A percentile compares a stretch with the other conserved stretches of the same genome.
Conservation (phyloP, 345 rosid species). For the Acer saccharum region DNA sequence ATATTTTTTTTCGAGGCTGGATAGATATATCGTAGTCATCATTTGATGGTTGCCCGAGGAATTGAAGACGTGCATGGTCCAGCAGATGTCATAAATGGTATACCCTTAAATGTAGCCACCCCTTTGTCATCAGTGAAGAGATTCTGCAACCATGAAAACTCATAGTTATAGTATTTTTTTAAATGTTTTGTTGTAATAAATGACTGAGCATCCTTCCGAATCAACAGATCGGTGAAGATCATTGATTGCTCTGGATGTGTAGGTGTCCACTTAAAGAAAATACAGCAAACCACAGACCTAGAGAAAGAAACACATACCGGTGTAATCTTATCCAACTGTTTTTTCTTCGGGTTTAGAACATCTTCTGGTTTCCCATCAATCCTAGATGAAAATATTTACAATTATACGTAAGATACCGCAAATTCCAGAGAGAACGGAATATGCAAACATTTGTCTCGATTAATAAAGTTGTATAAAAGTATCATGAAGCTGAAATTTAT, state of each 20-base stretch:
- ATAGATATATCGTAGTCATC: conserved; percentile 18
- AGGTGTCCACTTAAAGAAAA: neutral
- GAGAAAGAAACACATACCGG: conserved; percentile 52
- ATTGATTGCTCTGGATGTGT: neutral
- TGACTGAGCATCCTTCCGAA: neutral
- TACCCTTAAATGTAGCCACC: conserved; percentile 88
- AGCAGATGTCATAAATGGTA: conserved; percentile 89
- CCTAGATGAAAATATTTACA: conserved; percentile 39
- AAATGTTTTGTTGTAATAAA: neutral
- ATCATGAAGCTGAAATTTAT: conserved; percentile 1
- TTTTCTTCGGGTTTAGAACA: conserved; percentile 90
- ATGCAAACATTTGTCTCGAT: neutral
- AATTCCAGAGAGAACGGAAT: neutral
- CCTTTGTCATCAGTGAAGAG: conserved; percentile 89
- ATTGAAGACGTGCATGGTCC: conserved; percentile 83
- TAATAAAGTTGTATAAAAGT: neutral
- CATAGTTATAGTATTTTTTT: neutral
- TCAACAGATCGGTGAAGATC: neutral
- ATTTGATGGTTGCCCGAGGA: conserved; percentile 78
- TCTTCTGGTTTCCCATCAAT: conserved; percentile 98
- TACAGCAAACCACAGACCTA: neutral
- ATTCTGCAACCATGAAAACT: conserved; percentile 53
- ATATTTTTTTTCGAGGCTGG: neutral
- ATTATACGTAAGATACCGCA: neutral
- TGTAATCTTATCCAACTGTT: conserved; percentile 92